Evolutionary conservation across 495 filamentous ascomycete species (phyloP).

Genomic region (Rhypophila decipiens): DNA sequence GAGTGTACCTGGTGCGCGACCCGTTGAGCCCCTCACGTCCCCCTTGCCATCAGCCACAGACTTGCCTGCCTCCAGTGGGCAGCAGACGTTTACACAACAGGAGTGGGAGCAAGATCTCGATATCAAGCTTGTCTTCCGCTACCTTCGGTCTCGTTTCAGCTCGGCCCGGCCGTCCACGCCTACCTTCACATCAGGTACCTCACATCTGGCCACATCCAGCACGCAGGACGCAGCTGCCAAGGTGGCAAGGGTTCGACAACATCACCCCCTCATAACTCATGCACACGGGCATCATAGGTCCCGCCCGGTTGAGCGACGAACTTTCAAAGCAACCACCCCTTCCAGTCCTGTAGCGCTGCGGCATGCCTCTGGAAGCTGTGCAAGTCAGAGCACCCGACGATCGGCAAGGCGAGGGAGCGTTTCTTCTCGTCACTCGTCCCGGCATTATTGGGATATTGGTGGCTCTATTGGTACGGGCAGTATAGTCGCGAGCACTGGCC

Average conservation of each 20-base stretch:
- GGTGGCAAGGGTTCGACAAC: constrained; percentile 73
- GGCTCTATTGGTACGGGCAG: constrained; percentile 69
- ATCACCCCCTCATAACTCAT: constrained; percentile 71
- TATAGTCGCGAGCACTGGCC: constrained; percentile 56
- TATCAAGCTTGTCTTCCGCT: constrained; percentile 80
- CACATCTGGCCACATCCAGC: constrained; percentile 42
- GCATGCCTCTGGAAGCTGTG: constrained; percentile 60
- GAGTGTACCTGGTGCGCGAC: constrained; percentile 17
- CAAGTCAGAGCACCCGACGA: constrained; percentile 69
- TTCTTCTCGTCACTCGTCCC: constrained; percentile 55
- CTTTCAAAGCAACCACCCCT: constrained; percentile 45
- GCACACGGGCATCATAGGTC: constrained; percentile 31
- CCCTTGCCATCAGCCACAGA: constrained; percentile 6
- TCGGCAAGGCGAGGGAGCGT: constrained; percentile 51
- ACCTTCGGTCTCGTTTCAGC: constrained; percentile 68
- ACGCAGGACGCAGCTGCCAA: constrained; percentile 65
- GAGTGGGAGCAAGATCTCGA: constrained; percentile 90
- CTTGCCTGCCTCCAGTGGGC: constrained; percentile 2
- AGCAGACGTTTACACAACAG: constrained; percentile 46
- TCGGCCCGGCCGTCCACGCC: constrained; percentile 28
- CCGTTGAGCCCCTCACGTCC: constrained; percentile 8
- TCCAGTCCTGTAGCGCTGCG: constrained; percentile 44
- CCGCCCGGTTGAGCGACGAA: constrained; percentile 43
- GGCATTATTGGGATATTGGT: constrained; percentile 79
- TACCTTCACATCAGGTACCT: constrained; percentile 31